These are phyloP conservation scores for Pleoardoris graminearum DNA, from an alignment of 2,329 filamentous ascomycete species.

Conservation along the genomic window DNA sequence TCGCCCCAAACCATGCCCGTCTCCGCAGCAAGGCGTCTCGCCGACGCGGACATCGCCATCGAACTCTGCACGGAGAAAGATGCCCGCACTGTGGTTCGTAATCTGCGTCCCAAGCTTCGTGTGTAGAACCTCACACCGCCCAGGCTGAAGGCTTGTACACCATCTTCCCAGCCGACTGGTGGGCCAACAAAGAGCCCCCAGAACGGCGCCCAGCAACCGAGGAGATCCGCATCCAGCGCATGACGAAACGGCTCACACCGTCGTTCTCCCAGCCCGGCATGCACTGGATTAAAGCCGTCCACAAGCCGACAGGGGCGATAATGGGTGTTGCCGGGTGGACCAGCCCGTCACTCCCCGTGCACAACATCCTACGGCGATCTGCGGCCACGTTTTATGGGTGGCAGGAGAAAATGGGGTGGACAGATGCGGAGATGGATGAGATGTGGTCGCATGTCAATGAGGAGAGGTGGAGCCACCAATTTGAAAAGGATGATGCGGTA, in stretches of 20 bases:
- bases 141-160: conserved; percentile 37
- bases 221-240: conserved; percentile 18
- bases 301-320: conserved; percentile 20
- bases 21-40: conserved; percentile 21
- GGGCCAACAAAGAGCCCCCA: conserved; percentile 27
- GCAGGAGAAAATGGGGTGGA: conserved; percentile 25
- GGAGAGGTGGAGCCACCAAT: conserved; percentile 24
- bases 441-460: conserved; percentile 26
- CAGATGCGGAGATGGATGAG: conserved; percentile 29
- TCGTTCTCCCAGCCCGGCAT: conserved; percentile 20
- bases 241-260: conserved; percentile 28
- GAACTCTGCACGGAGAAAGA: conserved; percentile 24
- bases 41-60: conserved; percentile 22
- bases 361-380: conserved; percentile 25
- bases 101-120: not conserved
- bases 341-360: conserved; percentile 19
- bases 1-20: conserved; percentile 25
- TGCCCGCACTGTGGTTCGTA: conserved; percentile 21
- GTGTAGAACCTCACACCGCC: not conserved
- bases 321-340: conserved; percentile 38
- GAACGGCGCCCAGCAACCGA: conserved; percentile 17
- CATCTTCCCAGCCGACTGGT: conserved; percentile 26
- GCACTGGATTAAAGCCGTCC: conserved; percentile 34
- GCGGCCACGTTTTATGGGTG: conserved; percentile 28
- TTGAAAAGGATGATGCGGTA: conserved; percentile 23